phyloP scores from a whole-genome alignment of 257 asterid genomes.

The Oldenlandia corymbosa region DNA sequence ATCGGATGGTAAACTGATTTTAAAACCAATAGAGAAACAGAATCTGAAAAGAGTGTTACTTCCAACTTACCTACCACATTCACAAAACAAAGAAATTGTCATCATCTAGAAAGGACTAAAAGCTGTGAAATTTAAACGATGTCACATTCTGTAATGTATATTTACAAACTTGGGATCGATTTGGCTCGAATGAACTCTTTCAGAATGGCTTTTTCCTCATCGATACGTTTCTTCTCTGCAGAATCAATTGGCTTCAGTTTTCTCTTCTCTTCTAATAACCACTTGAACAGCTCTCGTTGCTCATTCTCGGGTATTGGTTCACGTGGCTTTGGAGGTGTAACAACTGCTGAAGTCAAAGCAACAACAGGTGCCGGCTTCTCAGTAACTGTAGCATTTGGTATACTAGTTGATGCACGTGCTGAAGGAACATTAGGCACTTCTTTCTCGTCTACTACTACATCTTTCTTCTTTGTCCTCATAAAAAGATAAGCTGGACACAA shows the following conservation, averaged over 20 bases:
- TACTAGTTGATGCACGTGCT: slow-evolving; percentile 27
- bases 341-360: slow-evolving; percentile 7
- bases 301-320: slow-evolving; percentile 61
- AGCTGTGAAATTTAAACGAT: background rate
- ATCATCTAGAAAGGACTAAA: too few species aligned
- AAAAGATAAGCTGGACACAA: slow-evolving; percentile 54
- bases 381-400: slow-evolving; percentile 21
- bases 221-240: slow-evolving; percentile 66
- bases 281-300: slow-evolving; percentile 68
- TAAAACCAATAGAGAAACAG: background rate
- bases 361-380: slow-evolving; percentile 17
- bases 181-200: slow-evolving; percentile 75
- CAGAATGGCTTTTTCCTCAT: slow-evolving; percentile 84
- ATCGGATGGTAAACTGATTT: too few species aligned
- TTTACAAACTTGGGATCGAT: slow-evolving; percentile 44
- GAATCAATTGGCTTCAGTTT: slow-evolving; percentile 57
- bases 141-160: background rate
- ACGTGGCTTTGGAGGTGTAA: slow-evolving; percentile 33
- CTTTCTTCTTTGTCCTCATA: slow-evolving; percentile 45
- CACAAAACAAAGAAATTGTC: background rate
- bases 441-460: slow-evolving; percentile 25
- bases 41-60: background rate
- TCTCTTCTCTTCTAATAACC: slow-evolving; percentile 88
- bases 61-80: background rate
- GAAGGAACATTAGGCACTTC: slow-evolving; percentile 30